Base-by-base conservation (phyloP, 2,329 filamentous ascomycete species). In the Decorospora gaudefroyi region DNA sequence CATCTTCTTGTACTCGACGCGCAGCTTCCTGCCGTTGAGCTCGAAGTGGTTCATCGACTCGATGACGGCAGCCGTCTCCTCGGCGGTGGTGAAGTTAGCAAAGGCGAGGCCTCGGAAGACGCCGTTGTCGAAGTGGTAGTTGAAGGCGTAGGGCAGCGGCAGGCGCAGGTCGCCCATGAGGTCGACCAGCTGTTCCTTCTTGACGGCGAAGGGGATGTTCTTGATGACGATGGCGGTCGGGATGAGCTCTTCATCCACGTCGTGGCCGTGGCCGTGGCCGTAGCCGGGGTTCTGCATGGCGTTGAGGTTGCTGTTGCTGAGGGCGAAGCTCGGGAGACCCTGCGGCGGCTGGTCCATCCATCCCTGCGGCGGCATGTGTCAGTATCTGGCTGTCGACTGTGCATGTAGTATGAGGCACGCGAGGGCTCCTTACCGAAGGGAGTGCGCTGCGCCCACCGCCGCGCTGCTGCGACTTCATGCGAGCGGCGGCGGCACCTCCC, bases 1-100 rank as follows among this genome's bases (percentile, higher is more conserved):
- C 93, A 99, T 97, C 76, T 97, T 97, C 79, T 99, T 99, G 76
- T 97, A 99, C 72, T 99, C 93, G 17, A 99, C 93, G 34, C 93
- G 82, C 57, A 99, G 76, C 74, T 97, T 97, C 49, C 93, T 83
- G 31, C 93, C 93, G 67, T 96, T 90, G 6, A 99, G 82, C 65
- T 97, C 93, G 71, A 96, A 87, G 60, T 95, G 90, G 67, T 99
- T 99, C 80, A 99, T 87, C 38, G 86, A 81, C 46, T 96, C 87
- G 51, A 99, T 99, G 35, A 97, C 93, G 35, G 86, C 81, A 9
- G 88, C 87, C 0, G 93, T 99, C 71, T 99, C 93, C 55, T 96
- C 88, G 1, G 93, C 84, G 11, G 90, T 96, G 23, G 93, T 95
- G 71, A 97, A 99, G 74, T 99, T 99, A 67, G 93, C 93, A 75